These are phyloP conservation scores for Gonapodya sp. DNA, from an alignment of 192 early-diverging fungal genomes.

Conservation along the genomic window DNA sequence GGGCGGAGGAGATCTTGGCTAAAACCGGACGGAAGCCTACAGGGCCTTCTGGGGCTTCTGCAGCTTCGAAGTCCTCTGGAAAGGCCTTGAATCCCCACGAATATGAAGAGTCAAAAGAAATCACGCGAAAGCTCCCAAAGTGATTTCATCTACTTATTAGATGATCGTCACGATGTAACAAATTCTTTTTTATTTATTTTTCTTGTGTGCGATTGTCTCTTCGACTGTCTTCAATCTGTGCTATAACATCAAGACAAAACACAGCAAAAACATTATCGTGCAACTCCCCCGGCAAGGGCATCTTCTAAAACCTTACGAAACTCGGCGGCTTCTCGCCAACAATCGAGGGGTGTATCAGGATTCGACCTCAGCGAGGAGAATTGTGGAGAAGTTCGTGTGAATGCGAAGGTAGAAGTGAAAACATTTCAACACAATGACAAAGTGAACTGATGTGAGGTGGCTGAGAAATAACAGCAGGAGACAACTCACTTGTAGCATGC, in stretches of 20 bases:
- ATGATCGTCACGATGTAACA: no score
- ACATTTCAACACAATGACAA: background rate
- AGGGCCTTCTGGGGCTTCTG: background rate
- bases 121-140: no score
- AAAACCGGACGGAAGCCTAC: background rate
- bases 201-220: no score
- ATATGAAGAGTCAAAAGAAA: no score
- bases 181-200: no score
- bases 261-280: no score
- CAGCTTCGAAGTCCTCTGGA: background rate
- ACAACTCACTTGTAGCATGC: background rate
- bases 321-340: background rate
- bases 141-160: no score
- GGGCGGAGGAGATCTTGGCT: background rate
- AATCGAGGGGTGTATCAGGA: background rate
- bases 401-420: no score
- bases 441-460: background rate
- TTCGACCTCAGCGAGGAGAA: background rate
- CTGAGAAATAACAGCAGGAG: background rate
- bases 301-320: background rate
- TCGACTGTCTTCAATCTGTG: no score
- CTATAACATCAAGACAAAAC: no score
- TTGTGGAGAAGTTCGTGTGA: no score
- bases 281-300: background rate
- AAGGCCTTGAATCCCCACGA: background rate